phyloP scores from a whole-genome alignment of 2,329 filamentous ascomycete genomes.

The Penicillium sp. region DNA sequence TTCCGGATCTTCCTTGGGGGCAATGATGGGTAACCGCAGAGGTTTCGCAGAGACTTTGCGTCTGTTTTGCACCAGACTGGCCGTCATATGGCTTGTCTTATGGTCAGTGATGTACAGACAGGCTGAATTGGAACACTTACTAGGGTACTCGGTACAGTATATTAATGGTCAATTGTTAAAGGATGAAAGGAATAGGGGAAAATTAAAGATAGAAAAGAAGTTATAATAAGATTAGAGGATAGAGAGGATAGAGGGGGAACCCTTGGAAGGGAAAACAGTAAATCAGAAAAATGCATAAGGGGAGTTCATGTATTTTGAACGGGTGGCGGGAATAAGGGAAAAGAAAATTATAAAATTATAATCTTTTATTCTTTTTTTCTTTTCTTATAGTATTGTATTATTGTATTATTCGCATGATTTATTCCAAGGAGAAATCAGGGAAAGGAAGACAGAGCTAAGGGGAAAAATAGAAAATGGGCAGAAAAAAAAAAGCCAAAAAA shows the following conservation, averaged over 20 bases:
- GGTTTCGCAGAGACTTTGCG: constrained; percentile 32
- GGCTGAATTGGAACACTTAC: constrained; percentile 7
- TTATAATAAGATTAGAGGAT: background rate
- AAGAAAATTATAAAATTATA: background rate
- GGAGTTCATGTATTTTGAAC: constrained; percentile 3
- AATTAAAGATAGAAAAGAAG: background rate
- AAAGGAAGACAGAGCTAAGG: background rate
- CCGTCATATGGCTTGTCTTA: constrained; percentile 24
- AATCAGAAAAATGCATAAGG: constrained; percentile 12
- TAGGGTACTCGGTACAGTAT: background rate
- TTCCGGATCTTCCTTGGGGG: constrained; percentile 38
- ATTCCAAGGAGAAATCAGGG: background rate
- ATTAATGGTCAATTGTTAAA: background rate
- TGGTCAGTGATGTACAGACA: constrained; percentile 7
- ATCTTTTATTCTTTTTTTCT: no score
- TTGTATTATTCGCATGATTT: background rate
- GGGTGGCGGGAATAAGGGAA: background rate
- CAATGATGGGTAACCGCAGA: constrained; percentile 37
- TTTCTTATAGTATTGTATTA: background rate
- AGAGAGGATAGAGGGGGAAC: background rate
- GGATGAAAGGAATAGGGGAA: background rate
- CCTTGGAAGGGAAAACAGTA: background rate
- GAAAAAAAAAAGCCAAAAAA: constrained; percentile 1
- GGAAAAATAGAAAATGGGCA: background rate
- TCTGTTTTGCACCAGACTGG: constrained; percentile 30